Base-by-base conservation (phyloP, 495 filamentous ascomycete species). In the Cercophora scortea region DNA sequence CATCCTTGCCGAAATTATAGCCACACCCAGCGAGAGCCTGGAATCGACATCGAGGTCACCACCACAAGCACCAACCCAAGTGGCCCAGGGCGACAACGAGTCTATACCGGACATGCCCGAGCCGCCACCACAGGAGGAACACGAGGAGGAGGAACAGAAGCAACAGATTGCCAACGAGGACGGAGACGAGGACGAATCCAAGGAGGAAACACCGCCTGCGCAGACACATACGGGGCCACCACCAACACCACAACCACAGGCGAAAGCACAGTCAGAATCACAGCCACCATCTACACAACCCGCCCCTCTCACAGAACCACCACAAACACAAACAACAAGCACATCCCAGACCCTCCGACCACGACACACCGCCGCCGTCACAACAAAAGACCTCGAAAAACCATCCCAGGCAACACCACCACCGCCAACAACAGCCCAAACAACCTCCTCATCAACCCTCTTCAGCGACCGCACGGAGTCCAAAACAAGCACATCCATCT, bases 1-100 rank as follows among this genome's bases (percentile, higher is more conserved):
- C 49, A 54, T 81, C 12, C 56, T 79, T 1, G 71, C 69, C 17
- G 66, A 66, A 50, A 72, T 78, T 45, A 70, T 77, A 47, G 50
- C 59, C 4, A 78, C 72, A 0, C 72, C 73, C 2, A 76, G 72
- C 55, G 73, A 76, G 56, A 78, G 74, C 32, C 46, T 70, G 6
- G 67, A 71, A 42, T 74, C 71, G 42, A 45, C 54, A 18, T 52
- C 52, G 17, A 70, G 69, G 8, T 55, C 61, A 12, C 57, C 67
- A 38, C 60, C 54, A 4, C 50, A 35, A 13, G 32, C 51, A 9
- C 47, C 49, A 25, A 5, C 12, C 61, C 53, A 16, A 58, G 57
- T 0, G 44, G 35, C n/a, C 53, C 52, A 0, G 55, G 53, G n/a
- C 3, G 42, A 44, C 17, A 44, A 44, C 17, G 17, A 13, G 17